Evolutionary conservation across 768 basidiomycete species (phyloP).

Genomic region (Ramaria sp.): DNA sequence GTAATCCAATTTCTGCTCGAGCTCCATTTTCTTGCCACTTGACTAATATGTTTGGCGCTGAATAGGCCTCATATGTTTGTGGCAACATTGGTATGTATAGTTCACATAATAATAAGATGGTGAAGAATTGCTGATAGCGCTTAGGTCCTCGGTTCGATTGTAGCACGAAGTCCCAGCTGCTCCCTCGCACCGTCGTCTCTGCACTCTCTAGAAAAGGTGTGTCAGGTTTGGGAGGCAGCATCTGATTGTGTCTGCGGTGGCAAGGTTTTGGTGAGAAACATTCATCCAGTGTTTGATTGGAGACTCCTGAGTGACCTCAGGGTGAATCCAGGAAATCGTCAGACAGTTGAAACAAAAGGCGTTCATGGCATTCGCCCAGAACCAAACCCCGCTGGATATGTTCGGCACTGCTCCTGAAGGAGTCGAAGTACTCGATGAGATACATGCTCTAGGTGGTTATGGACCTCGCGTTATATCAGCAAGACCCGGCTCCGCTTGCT

Average conservation of each 20-base stretch:
- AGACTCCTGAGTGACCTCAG: no score
- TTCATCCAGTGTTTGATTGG: no score
- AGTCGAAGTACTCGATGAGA: slow-evolving; percentile 1
- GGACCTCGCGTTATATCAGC: slow-evolving; percentile 1
- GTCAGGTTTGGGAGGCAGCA: slow-evolving; percentile 55
- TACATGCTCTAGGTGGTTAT: slow-evolving; percentile 2
- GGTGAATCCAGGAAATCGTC: background rate
- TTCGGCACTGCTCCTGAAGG: background rate
- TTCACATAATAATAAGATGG: background rate
- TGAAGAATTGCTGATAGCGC: background rate
- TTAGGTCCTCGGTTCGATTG: slow-evolving; percentile 70
- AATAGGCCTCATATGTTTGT: slow-evolving; percentile 5
- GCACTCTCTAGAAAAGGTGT: slow-evolving; percentile 49
- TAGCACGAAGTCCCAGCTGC: slow-evolving; percentile 59
- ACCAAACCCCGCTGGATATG: background rate
- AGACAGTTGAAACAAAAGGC: slow-evolving; percentile 2
- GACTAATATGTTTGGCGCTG: background rate
- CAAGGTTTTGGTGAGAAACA: no score
- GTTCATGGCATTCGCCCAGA: no score
- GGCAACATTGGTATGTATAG: background rate
- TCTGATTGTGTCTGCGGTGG: slow-evolving; percentile 19
- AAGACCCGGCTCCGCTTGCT: background rate
- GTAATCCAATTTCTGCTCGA: no score
- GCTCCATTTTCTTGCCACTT: background rate
- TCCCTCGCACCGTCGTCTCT: slow-evolving; percentile 65